phyloP scores from a whole-genome alignment of 2,329 filamentous ascomycete species.

The Lithohypha guttulata region DNA sequence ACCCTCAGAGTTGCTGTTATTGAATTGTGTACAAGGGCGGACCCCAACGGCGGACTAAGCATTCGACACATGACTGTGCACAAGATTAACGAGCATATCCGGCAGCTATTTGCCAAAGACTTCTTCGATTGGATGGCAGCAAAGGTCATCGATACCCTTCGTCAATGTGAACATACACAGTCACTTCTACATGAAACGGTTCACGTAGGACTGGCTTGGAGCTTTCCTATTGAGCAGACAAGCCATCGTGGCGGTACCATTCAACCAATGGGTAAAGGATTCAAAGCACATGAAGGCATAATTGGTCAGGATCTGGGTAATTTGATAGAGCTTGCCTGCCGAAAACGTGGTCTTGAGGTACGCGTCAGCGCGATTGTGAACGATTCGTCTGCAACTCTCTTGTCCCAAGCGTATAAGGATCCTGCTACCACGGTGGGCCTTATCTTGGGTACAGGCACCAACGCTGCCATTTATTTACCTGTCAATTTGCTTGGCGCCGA shows the following conservation, averaged over 20 bases:
- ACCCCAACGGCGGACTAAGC: conserved; percentile 36
- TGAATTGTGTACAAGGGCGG: conserved; percentile 38
- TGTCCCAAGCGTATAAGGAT: conserved; percentile 52
- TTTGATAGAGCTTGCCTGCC: conserved; percentile 49
- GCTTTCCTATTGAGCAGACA: conserved; percentile 56
- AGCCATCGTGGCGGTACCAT: conserved; percentile 47
- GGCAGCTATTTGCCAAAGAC: conserved; percentile 42
- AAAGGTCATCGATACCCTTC: conserved; percentile 46
- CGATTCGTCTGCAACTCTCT: conserved; percentile 50
- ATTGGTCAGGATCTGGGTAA: conserved; percentile 49
- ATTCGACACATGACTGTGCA: conserved; percentile 46
- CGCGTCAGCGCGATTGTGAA: conserved; percentile 54
- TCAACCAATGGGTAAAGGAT: conserved; percentile 56
- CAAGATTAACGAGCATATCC: conserved; percentile 46
- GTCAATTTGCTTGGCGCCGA: conserved; percentile 41
- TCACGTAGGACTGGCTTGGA: conserved; percentile 54
- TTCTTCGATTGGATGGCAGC: conserved; percentile 60
- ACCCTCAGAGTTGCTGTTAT: conserved; percentile 54
- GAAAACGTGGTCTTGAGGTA: conserved; percentile 44
- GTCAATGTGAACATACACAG: conserved; percentile 31
- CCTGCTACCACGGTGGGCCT: conserved; percentile 51
- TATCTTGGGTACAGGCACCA: conserved; percentile 55
- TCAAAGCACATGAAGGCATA: conserved; percentile 48
- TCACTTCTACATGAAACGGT: conserved; percentile 30
- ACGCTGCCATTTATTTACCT: conserved; percentile 53